Percentiles rank a stretch among this genome's conserved stretches.
Conservation (phyloP, 1,284 basidiomycete species). For the Puccinia polysora region DNA sequence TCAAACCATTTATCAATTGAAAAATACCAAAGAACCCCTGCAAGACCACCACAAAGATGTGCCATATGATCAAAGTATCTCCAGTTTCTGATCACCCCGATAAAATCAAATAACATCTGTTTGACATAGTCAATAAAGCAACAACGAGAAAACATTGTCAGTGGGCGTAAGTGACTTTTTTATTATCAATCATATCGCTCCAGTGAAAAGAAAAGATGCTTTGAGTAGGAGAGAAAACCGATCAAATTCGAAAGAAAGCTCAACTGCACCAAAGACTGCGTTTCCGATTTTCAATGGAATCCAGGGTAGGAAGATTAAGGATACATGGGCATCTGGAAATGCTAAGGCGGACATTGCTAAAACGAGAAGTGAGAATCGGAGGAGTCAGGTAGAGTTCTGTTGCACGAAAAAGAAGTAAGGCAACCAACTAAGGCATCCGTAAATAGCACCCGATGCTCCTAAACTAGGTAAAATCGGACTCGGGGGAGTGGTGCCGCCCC, state of each 20-base stretch:
- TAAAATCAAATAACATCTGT: slow-evolving; percentile 46
- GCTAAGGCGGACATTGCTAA: slow-evolving; percentile 47
- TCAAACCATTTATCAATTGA: slow-evolving; percentile 43
- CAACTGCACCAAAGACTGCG: slow-evolving; percentile 39
- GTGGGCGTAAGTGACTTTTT: background rate
- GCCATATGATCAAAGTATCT: slow-evolving; percentile 49
- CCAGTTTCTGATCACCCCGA: slow-evolving; percentile 48
- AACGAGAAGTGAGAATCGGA: too few relatives aligned
- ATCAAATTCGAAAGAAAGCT: too few relatives aligned
- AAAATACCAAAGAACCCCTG: slow-evolving; percentile 39
- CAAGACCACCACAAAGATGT: slow-evolving; percentile 47
- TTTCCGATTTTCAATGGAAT: slow-evolving; percentile 47
- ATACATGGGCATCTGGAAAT: slow-evolving; percentile 47
- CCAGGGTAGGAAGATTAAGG: slow-evolving; percentile 49
- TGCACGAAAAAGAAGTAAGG: background rate
- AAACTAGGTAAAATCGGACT: slow-evolving; percentile 40
- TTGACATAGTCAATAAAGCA: slow-evolving; percentile 5
- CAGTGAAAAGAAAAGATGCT: too few relatives aligned
- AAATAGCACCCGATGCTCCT: slow-evolving; percentile 47
- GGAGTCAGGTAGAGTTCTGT: background rate
- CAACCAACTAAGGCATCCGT: slow-evolving; percentile 44
- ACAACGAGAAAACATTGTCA: background rate
- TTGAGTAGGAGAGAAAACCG: background rate
- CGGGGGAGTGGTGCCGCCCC: slow-evolving; percentile 12
- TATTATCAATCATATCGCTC: too few relatives aligned